Evolutionary conservation across 2,329 filamentous ascomycete genomes (phyloP).

Genomic region (Pseudopyrenochaeta lycopersici): DNA sequence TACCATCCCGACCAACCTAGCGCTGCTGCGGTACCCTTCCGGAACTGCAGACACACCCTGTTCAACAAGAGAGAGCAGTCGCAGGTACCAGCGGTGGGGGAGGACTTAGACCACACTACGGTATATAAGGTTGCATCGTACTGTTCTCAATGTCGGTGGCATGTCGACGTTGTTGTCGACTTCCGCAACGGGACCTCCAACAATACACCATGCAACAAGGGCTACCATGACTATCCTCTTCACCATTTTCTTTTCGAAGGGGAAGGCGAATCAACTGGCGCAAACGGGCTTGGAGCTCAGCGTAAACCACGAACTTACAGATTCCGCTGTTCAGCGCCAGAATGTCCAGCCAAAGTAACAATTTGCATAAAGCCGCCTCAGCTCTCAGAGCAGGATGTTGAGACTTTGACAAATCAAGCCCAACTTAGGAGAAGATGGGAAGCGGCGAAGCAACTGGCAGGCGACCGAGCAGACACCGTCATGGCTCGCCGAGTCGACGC

Average conservation of each 20-base stretch:
- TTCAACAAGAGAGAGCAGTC: constrained; percentile 66
- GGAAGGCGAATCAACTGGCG: constrained; percentile 20
- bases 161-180: constrained; percentile 67
- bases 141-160: constrained; percentile 69
- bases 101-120: constrained; percentile 48
- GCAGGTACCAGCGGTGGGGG: constrained; percentile 54
- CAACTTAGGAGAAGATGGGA: constrained; percentile 63
- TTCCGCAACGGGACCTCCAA: constrained; percentile 54
- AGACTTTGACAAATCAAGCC: constrained; percentile 63
- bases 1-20: constrained; percentile 51
- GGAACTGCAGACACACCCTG: constrained; percentile 68
- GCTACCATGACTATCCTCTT: constrained; percentile 61
- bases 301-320: constrained; percentile 36
- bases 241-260: constrained; percentile 65
- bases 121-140: constrained; percentile 67
- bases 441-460: constrained; percentile 60
- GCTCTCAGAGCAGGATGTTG: constrained; percentile 58
- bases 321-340: constrained; percentile 68
- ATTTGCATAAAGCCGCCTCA: constrained; percentile 63
- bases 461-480: constrained; percentile 62
- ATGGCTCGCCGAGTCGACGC: constrained; percentile 64
- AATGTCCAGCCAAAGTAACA: constrained; percentile 63
- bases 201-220: constrained; percentile 51
- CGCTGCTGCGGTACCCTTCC: constrained; percentile 44
- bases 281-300: constrained; percentile 23